These are phyloP conservation scores for Coelastrella sp. DNA, from an alignment of 139 green algal genomes.

Conservation along the genomic window DNA sequence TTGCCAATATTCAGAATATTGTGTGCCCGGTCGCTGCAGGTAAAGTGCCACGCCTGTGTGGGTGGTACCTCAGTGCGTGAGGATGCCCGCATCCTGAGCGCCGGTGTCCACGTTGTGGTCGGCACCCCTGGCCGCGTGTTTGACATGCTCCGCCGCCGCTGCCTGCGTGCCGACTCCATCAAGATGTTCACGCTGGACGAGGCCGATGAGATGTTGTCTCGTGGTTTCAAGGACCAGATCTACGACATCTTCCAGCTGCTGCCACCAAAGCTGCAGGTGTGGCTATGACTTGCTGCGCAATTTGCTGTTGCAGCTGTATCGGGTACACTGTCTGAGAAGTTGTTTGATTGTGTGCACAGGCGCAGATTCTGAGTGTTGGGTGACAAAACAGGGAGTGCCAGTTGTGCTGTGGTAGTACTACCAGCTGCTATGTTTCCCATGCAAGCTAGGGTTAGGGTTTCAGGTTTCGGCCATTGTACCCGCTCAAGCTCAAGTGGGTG, in stretches of 20 bases:
- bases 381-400: too few relatives aligned
- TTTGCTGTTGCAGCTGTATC: not conserved
- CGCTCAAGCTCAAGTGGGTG: not conserved
- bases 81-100: constrained; percentile 94
- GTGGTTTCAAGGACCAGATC: constrained; percentile 99
- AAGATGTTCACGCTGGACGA: constrained; percentile 99
- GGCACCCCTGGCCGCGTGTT: constrained; percentile 98
- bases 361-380: too few relatives aligned
- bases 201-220: constrained; percentile 99
- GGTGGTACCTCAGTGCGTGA: constrained; percentile 97
- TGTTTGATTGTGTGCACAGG: too few relatives aligned
- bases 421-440: too few relatives aligned
- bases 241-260: constrained; percentile 99
- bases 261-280: constrained; percentile 97
- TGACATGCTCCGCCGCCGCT: constrained; percentile 98
- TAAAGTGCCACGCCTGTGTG: constrained; percentile 99
- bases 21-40: constrained; percentile 47
- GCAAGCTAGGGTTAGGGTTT: too few relatives aligned
- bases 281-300: not conserved
- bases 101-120: constrained; percentile 65
- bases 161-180: constrained; percentile 89
- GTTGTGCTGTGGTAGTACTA: too few relatives aligned
- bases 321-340: too few relatives aligned
- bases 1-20: not conserved
- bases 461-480: too few relatives aligned